A percentile compares a stretch with the other conserved stretches of the same genome.
These are phyloP conservation scores for Cystofilobasidium capitatum DNA, from an alignment of 768 basidiomycete genomes.

Conservation along the genomic window DNA sequence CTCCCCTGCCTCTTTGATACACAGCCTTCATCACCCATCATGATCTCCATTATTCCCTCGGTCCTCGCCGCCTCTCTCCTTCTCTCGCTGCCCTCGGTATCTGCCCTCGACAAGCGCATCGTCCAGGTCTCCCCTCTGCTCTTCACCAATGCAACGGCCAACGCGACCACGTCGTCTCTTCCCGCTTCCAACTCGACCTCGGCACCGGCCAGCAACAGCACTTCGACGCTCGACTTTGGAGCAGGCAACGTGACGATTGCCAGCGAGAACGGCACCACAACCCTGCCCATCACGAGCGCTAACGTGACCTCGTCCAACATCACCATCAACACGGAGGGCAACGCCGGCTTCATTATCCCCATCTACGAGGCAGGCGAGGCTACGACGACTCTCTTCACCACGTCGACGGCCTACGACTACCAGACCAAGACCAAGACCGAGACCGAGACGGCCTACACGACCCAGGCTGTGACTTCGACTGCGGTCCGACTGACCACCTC, in stretches of 20 bases:
- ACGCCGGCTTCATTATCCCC: background rate
- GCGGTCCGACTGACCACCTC: background rate
- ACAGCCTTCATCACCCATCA: no score
- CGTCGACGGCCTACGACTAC: background rate
- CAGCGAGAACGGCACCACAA: background rate
- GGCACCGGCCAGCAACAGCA: background rate
- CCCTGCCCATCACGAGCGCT: background rate
- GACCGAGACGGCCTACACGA: background rate
- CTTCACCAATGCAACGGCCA: background rate
- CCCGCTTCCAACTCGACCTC: background rate
- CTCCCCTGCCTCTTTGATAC: no score
- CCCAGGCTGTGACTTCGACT: background rate
- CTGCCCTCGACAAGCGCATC: background rate
- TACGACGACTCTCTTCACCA: background rate
- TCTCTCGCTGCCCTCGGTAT: background rate
- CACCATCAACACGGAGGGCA: background rate
- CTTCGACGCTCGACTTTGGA: background rate
- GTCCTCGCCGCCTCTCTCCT: background rate
- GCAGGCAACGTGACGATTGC: background rate
- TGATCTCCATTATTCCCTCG: background rate
- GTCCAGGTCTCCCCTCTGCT: background rate
- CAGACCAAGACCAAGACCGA: no score
- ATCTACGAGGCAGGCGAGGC: background rate
- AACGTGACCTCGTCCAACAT: slow-evolving; percentile 1
- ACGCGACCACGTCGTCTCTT: background rate